Evolutionary conservation across 331 rosid species (phyloP).

Genomic region (Telfairia occidentalis): DNA sequence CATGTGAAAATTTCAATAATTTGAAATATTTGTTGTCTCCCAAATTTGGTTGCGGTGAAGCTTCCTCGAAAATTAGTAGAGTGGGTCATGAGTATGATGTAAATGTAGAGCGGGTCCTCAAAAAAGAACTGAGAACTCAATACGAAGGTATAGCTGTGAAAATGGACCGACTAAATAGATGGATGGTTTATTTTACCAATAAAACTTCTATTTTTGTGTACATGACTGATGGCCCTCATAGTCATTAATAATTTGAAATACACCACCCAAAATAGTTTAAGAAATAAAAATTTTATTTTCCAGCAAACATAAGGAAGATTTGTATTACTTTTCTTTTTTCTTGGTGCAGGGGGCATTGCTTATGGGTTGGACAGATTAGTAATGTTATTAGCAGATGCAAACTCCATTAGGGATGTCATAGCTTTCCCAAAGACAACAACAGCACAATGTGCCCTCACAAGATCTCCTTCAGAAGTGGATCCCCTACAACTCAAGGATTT

Average conservation of each 20-base stretch:
- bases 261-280: neutral
- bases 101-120: neutral
- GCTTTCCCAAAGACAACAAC: slow-evolving; percentile 94
- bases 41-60: neutral
- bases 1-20: neutral
- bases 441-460: slow-evolving; percentile 89
- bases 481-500: slow-evolving; percentile 70
- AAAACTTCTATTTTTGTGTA: neutral
- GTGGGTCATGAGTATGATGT: neutral
- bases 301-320: too few species aligned
- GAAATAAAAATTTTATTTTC: too few species aligned
- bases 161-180: neutral
- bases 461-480: slow-evolving; percentile 77
- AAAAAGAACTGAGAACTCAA: neutral
- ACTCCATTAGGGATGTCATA: slow-evolving; percentile 88
- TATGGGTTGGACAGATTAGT: slow-evolving; percentile 84
- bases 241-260: neutral
- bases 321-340: neutral
- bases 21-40: neutral
- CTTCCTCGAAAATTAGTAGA: neutral
- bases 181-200: neutral
- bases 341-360: slow-evolving; percentile 76
- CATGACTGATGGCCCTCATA: neutral
- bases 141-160: neutral
- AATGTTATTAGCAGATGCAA: slow-evolving; percentile 77